phyloP scores from a whole-genome alignment of 2,329 filamentous ascomycete species.

The Xylaria sp. region DNA sequence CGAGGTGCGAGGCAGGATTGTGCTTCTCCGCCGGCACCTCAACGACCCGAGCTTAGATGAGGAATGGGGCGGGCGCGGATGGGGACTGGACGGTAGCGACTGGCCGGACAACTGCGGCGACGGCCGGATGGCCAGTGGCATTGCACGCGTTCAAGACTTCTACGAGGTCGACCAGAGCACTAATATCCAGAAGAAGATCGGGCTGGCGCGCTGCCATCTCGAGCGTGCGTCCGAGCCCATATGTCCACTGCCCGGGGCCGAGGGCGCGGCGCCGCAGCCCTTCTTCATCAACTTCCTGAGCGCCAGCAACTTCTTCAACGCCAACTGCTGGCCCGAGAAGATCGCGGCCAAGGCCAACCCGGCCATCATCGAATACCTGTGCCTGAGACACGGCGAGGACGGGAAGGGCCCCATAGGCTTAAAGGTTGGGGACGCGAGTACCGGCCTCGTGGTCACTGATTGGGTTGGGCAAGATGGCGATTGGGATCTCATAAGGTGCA shows the following conservation, averaged over 20 bases:
- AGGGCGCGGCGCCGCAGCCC: constrained; percentile 49
- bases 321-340: constrained; percentile 88
- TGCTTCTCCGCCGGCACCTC: constrained; percentile 80
- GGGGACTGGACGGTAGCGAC: constrained; percentile 61
- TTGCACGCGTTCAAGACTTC: constrained; percentile 89
- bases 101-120: constrained; percentile 93
- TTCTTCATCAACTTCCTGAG: constrained; percentile 90
- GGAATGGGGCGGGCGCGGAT: constrained; percentile 55
- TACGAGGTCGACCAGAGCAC: constrained; percentile 80
- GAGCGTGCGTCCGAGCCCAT: constrained; percentile 65
- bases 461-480: constrained; percentile 87
- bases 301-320: constrained; percentile 92
- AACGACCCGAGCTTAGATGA: constrained; percentile 59
- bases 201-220: constrained; percentile 73
- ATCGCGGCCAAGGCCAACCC: constrained; percentile 90
- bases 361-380: constrained; percentile 66
- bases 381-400: constrained; percentile 56
- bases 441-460: constrained; percentile 89
- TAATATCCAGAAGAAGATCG: constrained; percentile 81
- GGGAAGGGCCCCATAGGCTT: constrained; percentile 53
- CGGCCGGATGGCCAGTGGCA: constrained; percentile 68
- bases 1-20: constrained; percentile 77
- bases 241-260: constrained; percentile 47
- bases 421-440: constrained; percentile 70
- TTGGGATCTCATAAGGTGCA: constrained; percentile 86